Evolutionary conservation across 441 rosid genomes (phyloP), one percentile per base, ranked within the genome.

Genomic region (Flueggea neowawraea): DNA sequence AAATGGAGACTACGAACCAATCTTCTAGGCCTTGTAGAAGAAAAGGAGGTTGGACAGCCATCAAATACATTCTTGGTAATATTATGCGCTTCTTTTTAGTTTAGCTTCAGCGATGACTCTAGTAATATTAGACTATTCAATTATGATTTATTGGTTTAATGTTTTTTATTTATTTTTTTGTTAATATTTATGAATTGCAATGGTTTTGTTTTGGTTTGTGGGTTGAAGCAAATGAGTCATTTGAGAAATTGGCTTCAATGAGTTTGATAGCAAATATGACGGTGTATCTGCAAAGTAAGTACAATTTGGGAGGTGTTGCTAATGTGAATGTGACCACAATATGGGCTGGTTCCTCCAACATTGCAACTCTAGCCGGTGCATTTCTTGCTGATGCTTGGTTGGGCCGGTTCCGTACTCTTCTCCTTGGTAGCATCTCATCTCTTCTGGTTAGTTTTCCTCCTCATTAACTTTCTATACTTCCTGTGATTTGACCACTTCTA

Each of bases 171-270:
- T 43, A n/a, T 43, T 43, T 11, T 6, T 1, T 43, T 43, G 8
- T 6, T 6, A 43, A 6, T 43, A 11, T 43, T 6, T 43, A 6
- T 43, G 8, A 11, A 0, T 43, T 6, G 1, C 3, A 6, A 6
- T 43, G 8, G 8, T 11, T 6, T 43, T 6, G 45, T 6, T 43
- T 43, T 43, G 45, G 45, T 43, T 43, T 43, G 8, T 43, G 10
- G 8, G 1, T 6, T 73, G 71, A 59, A 79, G 87, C 80, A 48
- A 87, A 87, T 48, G 85, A 87, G 64, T 68, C 87, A 0, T 82
- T 87, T 39, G 93, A 87, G 82, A 87, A 81, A 73, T 68, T 84
- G 64, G 90, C 88, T 5, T 82, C 88, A 0, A 79, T 78, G 82
- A 80, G 87, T 52, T 72, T 80, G 68, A 66, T 83, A 48, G 71